Conservation (phyloP, 1,284 basidiomycete genomes). For the Apiotrichum porosum region DNA sequence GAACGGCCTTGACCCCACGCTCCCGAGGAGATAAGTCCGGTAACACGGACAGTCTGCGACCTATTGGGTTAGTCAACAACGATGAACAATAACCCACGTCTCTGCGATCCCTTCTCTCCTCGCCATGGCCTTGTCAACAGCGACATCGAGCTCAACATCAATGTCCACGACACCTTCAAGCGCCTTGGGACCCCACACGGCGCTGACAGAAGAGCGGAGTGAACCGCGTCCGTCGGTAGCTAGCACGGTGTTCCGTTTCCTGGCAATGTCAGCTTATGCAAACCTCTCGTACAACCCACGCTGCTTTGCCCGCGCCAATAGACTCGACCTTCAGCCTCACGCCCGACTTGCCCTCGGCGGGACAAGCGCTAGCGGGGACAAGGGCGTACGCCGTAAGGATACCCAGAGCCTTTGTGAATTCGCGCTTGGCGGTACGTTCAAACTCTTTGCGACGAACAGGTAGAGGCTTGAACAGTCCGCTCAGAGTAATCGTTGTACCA, state of each 20-base stretch:
- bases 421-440: slow-evolving; percentile 81
- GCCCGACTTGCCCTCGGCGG: slow-evolving; percentile 40
- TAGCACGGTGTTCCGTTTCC: slow-evolving; percentile 68
- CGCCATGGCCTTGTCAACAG: slow-evolving; percentile 56
- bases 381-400: slow-evolving; percentile 87
- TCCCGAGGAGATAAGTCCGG: slow-evolving; percentile 43
- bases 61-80: slow-evolving; percentile 18
- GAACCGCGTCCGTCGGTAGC: slow-evolving; percentile 65
- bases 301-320: slow-evolving; percentile 54
- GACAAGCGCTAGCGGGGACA: slow-evolving; percentile 58
- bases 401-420: slow-evolving; percentile 77
- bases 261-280: slow-evolving; percentile 32
- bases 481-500: slow-evolving; percentile 78
- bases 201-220: slow-evolving; percentile 62
- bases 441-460: slow-evolving; percentile 92
- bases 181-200: slow-evolving; percentile 80
- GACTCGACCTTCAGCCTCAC: slow-evolving; percentile 71
- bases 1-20: slow-evolving; percentile 59
- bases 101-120: slow-evolving; percentile 37
- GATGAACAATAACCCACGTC: slow-evolving; percentile 16
- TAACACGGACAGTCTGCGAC: slow-evolving; percentile 30
- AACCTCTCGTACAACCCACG: slow-evolving; percentile 51
- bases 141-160: slow-evolving; percentile 64
- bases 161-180: slow-evolving; percentile 71
- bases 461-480: slow-evolving; percentile 70